Conservation (phyloP, 371 early-diverging fungal species). For the Saksenaea oblongispora region DNA sequence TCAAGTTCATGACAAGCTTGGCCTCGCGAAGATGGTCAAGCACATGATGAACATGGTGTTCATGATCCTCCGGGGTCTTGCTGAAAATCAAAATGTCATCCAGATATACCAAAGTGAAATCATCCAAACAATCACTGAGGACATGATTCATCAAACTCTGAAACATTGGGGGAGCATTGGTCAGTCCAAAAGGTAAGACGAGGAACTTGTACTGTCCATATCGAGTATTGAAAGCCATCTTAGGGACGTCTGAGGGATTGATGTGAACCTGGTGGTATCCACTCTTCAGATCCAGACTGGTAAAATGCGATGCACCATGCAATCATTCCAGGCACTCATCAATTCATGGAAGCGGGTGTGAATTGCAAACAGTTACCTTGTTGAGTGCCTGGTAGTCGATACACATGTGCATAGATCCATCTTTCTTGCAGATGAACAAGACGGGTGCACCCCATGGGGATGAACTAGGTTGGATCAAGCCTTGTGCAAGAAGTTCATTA, state of each 20-base stretch:
- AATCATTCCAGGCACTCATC: constrained; percentile 47
- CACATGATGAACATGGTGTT: no score
- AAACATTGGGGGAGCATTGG: no score
- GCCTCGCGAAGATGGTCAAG: no score
- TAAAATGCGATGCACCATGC: constrained; percentile 34
- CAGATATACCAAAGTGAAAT: no score
- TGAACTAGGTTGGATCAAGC: constrained; percentile 9
- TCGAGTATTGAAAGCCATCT: constrained; percentile 36
- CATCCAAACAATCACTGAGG: no score
- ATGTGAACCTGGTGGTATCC: constrained; percentile 46
- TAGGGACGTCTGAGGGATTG: constrained; percentile 17
- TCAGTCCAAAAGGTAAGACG: no score
- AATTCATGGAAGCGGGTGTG: constrained; percentile 10
- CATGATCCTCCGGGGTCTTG: no score
- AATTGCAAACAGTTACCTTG: neutral
- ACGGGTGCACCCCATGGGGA: no score
- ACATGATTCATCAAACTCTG: no score
- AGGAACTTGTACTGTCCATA: no score
- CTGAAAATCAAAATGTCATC: no score
- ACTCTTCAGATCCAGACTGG: constrained; percentile 46
- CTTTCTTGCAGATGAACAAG: constrained; percentile 59
- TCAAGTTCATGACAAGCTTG: no score
- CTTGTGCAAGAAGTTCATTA: neutral
- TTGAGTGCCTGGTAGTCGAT: constrained; percentile 22
- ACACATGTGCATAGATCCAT: constrained; percentile 46